phyloP scores from a whole-genome alignment of 129 eudicot species.

The Ambrosia artemisiifolia region DNA sequence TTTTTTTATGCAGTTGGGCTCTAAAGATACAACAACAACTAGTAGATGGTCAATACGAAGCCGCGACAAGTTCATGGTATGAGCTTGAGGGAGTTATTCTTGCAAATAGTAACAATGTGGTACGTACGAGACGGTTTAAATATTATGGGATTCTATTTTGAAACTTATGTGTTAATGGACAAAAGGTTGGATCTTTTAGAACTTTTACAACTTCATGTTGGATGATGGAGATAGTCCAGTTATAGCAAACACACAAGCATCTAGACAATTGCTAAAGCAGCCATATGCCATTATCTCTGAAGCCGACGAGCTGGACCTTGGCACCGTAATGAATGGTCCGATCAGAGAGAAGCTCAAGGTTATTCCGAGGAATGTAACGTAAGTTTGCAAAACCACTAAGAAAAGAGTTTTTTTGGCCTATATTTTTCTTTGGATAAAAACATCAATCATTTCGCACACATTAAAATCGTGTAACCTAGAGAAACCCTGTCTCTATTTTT shows the following conservation, averaged over 20 bases:
- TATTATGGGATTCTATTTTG: too few species aligned
- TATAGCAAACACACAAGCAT: not conserved
- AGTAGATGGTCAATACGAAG: constrained; percentile 24
- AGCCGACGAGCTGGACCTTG: constrained; percentile 23
- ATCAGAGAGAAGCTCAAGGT: constrained; percentile 46
- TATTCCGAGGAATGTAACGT: constrained; percentile 41
- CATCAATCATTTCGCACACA: not conserved
- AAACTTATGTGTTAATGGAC: not conserved
- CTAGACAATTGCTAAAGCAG: constrained; percentile 18
- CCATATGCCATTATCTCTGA: constrained; percentile 20
- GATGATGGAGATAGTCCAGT: constrained; percentile 26
- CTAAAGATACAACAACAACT: constrained; percentile 34
- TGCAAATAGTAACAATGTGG: constrained; percentile 38
- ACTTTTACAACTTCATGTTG: constrained; percentile 59
- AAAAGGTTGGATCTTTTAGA: constrained; percentile 16
- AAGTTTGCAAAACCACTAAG: not conserved
- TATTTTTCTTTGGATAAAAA: not conserved
- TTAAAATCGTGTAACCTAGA: too few species aligned
- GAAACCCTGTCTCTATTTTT: too few species aligned
- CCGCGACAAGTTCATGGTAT: constrained; percentile 36
- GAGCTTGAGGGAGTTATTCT: constrained; percentile 26
- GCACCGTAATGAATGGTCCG: constrained; percentile 49
- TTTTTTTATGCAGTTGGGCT: constrained; percentile 32
- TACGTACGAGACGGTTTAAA: not conserved
- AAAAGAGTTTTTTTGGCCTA: not conserved